Evolutionary conservation across 257 asterid species (phyloP), one percentile per base, ranked within the genome.

Genomic region (Marsdenia floribunda): DNA sequence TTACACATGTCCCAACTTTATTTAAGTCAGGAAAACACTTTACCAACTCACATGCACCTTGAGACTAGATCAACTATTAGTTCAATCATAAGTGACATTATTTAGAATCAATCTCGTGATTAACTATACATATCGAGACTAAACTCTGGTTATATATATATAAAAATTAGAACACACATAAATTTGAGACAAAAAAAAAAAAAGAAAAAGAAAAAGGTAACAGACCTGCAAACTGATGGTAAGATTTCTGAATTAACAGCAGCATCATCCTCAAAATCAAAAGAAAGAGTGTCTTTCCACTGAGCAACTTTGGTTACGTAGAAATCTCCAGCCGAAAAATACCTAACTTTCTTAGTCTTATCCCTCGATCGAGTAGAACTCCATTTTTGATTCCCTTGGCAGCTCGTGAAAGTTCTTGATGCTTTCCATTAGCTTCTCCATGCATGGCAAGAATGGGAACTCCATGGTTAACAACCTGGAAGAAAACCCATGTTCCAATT

Each of bases 261-360:
- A 19, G 24, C 49, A 67, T 38, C 14, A 65, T 74, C 72, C 15
- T 64, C 78, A 11, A 74, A 74, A 65, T 65, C 61, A 13, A 61
- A 74, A 40, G 78, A 74, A 18, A 74, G 65, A 12, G 38, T 73
- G 8, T 74, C 72, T 63, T 54, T 74, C 78, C 78, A 74, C 21
- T 74, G 72, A 10, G 78, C 72, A 64, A 37, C n/a, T 33, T 63
- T 74, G 1, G 72, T 74, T 1, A 29, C 61, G 35, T 44, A 74
- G 54, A 74, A 50, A 49, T 74, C 78, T 4, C 70, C 78, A 14
- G 72, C 35, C 8, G 78, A 47, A 19, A 63, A 74, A 74, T 61
- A 52, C 6, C 13, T 74, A 6, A 65, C 35, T 50, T 50, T 61
- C 49, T 9, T 18, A 2, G 60, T 21, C 6, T 19, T 18, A 64